These are phyloP conservation scores for Pythium biforme DNA, from an alignment of 352 stramenopile species.

Conservation along the genomic window DNA sequence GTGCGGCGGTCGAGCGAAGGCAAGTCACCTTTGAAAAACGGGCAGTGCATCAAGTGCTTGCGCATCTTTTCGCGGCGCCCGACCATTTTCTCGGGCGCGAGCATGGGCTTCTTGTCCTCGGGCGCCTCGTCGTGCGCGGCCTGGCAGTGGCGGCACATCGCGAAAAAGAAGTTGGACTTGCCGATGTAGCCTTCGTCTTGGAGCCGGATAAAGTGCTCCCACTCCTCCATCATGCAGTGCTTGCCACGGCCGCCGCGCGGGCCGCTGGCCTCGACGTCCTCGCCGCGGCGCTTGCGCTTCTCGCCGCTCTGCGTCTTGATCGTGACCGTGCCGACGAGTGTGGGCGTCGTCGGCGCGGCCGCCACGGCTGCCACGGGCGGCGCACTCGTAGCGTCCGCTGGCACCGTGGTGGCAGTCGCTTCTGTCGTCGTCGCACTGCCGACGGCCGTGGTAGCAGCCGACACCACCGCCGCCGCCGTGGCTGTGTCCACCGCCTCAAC, in stretches of 20 bases:
- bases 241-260: slow-evolving; percentile 55
- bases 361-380: neutral
- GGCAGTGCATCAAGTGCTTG: slow-evolving; percentile 62
- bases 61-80: slow-evolving; percentile 77
- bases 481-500: neutral
- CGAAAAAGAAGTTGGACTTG: slow-evolving; percentile 83
- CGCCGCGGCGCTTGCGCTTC: slow-evolving; percentile 55
- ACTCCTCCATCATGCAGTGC: slow-evolving; percentile 85
- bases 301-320: slow-evolving; percentile 29
- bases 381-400: neutral
- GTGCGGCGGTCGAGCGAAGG: slow-evolving; percentile 46
- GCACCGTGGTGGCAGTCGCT: neutral
- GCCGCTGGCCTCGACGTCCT: slow-evolving; percentile 33
- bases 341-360: neutral
- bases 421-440: no score
- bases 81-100: slow-evolving; percentile 65
- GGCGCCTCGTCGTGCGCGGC: slow-evolving; percentile 50
- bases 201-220: slow-evolving; percentile 72
- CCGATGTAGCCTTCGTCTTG: slow-evolving; percentile 79
- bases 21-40: slow-evolving; percentile 66
- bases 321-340: slow-evolving; percentile 14
- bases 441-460: neutral
- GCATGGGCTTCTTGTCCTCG: slow-evolving; percentile 50
- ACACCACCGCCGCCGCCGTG: neutral
- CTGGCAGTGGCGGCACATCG: slow-evolving; percentile 70